Percentiles rank a stretch among this genome's conserved stretches.
Evolutionary conservation across 345 rosid genomes (phyloP).

Genomic region (Salix exigua): DNA sequence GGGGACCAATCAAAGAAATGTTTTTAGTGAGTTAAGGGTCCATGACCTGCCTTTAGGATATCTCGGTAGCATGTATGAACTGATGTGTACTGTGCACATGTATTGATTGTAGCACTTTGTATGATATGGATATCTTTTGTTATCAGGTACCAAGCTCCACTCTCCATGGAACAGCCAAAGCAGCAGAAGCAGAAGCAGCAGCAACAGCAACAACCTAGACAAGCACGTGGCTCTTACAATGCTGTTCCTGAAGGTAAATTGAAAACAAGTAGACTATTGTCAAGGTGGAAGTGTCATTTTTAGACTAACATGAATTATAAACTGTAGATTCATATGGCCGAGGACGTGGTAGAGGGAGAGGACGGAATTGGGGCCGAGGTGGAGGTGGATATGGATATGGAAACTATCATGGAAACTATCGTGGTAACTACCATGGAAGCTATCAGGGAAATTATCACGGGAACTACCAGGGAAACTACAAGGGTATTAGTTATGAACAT

Average conservation of each 20-base stretch:
- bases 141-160: slow-evolving; percentile 84
- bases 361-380: slow-evolving; percentile 28
- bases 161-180: slow-evolving; percentile 44
- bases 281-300: not conserved
- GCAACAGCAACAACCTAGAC: slow-evolving; percentile 53
- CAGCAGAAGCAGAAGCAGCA: slow-evolving; percentile 47
- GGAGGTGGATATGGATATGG: slow-evolving; percentile 40
- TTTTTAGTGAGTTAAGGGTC: not conserved
- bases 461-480: slow-evolving; percentile 5
- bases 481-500: not conserved
- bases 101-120: not conserved
- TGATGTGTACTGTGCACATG: not conserved
- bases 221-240: slow-evolving; percentile 45
- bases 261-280: slow-evolving; percentile 1
- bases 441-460: not conserved
- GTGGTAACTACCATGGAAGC: slow-evolving; percentile 3
- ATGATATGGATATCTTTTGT: not conserved
- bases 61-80: not conserved
- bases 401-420: slow-evolving; percentile 41
- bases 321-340: slow-evolving; percentile 41
- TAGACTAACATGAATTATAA: not conserved
- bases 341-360: slow-evolving; percentile 55
- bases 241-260: slow-evolving; percentile 59
- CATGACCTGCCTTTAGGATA: not conserved
- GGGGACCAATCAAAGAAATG: not conserved